These are phyloP conservation scores for Aspergillus piperis DNA, from an alignment of 2,329 filamentous ascomycete genomes.

Conservation along the genomic window DNA sequence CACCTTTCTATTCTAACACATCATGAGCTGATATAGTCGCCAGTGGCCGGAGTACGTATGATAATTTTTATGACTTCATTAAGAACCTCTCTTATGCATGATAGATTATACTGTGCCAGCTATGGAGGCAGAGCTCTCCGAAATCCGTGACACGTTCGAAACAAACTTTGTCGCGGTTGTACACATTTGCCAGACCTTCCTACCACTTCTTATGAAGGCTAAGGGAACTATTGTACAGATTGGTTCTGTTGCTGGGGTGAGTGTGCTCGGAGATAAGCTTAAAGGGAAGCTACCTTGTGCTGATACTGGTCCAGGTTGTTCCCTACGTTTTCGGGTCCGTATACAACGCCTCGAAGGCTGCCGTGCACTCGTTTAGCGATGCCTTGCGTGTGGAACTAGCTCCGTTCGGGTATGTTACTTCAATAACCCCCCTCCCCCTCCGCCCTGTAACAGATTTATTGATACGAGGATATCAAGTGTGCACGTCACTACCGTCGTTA, in stretches of 20 bases:
- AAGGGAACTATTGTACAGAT: conserved; percentile 50
- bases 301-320: conserved; percentile 34
- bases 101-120: conserved; percentile 59
- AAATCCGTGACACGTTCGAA: conserved; percentile 52
- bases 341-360: conserved; percentile 63
- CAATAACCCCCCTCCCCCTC: background rate
- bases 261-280: conserved; percentile 3
- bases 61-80: too few species aligned
- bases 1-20: background rate
- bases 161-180: conserved; percentile 62
- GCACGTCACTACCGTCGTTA: conserved; percentile 57
- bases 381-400: conserved; percentile 60
- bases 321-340: conserved; percentile 49
- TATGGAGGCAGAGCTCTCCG: conserved; percentile 54
- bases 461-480: conserved; percentile 37
- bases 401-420: conserved; percentile 45
- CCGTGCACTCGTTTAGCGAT: conserved; percentile 59
- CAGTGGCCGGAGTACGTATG: conserved; percentile 35
- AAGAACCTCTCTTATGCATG: conserved; percentile 7
- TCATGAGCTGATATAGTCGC: conserved; percentile 11
- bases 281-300: background rate
- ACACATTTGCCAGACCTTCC: conserved; percentile 58
- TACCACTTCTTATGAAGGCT: conserved; percentile 53
- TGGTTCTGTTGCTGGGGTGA: conserved; percentile 46
- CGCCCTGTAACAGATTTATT: background rate